Evolutionary conservation across 352 stramenopile genomes (phyloP).

Genomic region (Peronospora belbahrii): DNA sequence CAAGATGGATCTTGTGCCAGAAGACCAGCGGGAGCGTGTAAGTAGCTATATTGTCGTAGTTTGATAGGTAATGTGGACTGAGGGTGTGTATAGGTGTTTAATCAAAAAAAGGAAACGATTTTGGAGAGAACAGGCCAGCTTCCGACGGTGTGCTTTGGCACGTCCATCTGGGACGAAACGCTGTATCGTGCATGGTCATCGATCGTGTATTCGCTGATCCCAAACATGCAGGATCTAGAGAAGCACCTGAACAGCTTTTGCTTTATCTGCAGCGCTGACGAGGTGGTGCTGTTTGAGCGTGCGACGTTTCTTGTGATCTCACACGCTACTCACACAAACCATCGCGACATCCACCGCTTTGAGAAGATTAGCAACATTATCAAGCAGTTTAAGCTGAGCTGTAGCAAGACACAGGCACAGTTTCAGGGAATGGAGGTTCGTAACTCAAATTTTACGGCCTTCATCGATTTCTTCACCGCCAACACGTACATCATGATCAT

Average conservation of each 20-base stretch:
- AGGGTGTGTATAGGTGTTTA: conserved; percentile 75
- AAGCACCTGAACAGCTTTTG: conserved; percentile 96
- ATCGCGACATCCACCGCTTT: conserved; percentile 96
- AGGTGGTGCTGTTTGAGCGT: conserved; percentile 97
- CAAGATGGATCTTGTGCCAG: conserved; percentile 98
- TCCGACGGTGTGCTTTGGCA: conserved; percentile 90
- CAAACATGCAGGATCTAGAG: conserved; percentile 96
- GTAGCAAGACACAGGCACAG: conserved; percentile 95
- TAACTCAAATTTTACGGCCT: conserved; percentile 97
- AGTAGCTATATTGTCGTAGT: conserved; percentile 7
- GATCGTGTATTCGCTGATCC: conserved; percentile 99
- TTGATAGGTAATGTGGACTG: background rate
- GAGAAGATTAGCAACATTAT: conserved; percentile 99
- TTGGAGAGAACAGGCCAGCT: conserved; percentile 84
- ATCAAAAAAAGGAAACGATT: conserved; percentile 93
- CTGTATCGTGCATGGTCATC: conserved; percentile 98
- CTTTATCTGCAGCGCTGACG: conserved; percentile 93
- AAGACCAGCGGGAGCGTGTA: conserved; percentile 75
- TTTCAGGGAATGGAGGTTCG: conserved; percentile 97
- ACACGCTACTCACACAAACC: conserved; percentile 86
- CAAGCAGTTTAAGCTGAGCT: conserved; percentile 99
- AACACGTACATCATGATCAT: conserved; percentile 99
- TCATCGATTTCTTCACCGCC: conserved; percentile 97
- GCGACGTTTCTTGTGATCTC: conserved; percentile 99
- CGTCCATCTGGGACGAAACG: conserved; percentile 99